Percentiles rank a stretch among this genome's conserved stretches.
phyloP scores from a whole-genome alignment of 768 basidiomycete genomes.

The Exsudoporus frostii region DNA sequence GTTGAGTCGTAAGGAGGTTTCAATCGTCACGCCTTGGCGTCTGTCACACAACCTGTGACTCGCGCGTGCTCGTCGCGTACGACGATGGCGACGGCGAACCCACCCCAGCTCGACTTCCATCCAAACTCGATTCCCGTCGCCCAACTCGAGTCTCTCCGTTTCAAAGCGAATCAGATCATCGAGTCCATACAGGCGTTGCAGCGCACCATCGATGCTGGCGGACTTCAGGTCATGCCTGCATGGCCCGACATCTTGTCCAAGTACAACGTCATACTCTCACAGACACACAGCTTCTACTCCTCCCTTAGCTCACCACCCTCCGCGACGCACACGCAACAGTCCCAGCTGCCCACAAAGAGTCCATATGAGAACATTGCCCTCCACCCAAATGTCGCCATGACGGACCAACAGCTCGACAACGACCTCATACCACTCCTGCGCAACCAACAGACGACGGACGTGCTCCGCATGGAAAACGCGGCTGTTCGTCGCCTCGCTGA shows the following conservation, averaged over 20 bases:
- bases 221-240: constrained; percentile 60
- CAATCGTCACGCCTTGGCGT: constrained; percentile 14
- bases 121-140: constrained; percentile 51
- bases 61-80: not conserved
- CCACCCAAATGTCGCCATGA: constrained; percentile 56
- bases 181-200: constrained; percentile 70
- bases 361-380: constrained; percentile 65
- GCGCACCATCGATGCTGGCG: constrained; percentile 57
- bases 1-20: not conserved
- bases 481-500: constrained; percentile 68
- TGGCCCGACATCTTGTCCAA: constrained; percentile 88
- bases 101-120: constrained; percentile 18
- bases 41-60: constrained; percentile 18
- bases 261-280: constrained; percentile 81
- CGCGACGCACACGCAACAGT: constrained; percentile 12
- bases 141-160: constrained; percentile 73
- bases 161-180: constrained; percentile 76
- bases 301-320: constrained; percentile 47
- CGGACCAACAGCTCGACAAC: constrained; percentile 68
- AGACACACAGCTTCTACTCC: constrained; percentile 74
- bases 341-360: constrained; percentile 17
- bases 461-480: constrained; percentile 66
- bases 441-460: constrained; percentile 77
- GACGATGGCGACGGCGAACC: not conserved
- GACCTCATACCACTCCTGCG: constrained; percentile 72